These are phyloP conservation scores for Plectosphaerella plurivora DNA, from an alignment of 2,329 filamentous ascomycete species.

Conservation along the genomic window DNA sequence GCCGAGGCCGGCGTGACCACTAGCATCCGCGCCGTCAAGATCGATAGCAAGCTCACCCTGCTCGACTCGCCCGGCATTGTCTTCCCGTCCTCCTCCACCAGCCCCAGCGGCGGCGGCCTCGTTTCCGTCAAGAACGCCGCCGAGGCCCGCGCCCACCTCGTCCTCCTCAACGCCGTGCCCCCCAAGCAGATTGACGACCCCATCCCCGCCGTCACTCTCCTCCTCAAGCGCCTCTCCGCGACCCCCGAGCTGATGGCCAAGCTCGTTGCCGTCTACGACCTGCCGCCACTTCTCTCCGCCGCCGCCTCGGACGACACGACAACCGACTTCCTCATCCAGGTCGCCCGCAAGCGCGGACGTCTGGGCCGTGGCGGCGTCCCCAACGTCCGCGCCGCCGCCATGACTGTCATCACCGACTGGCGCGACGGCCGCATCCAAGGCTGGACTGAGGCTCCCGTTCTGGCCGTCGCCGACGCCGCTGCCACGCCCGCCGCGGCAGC, in stretches of 20 bases:
- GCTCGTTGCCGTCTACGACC: conserved; percentile 77
- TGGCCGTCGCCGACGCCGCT: conserved; percentile 41
- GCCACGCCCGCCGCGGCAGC: conserved; percentile 19
- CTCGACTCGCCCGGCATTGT: conserved; percentile 94
- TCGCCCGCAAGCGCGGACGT: conserved; percentile 86
- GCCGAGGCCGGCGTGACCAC: conserved; percentile 93
- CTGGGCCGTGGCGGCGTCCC: conserved; percentile 86
- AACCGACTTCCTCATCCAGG: conserved; percentile 89
- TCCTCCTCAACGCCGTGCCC: conserved; percentile 86
- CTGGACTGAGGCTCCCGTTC: conserved; percentile 74
- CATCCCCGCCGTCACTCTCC: conserved; percentile 75
- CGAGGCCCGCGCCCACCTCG: conserved; percentile 76
- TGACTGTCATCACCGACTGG: conserved; percentile 95
- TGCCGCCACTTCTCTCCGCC: conserved; percentile 70
- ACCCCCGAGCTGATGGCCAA: conserved; percentile 72
- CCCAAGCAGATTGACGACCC: conserved; percentile 94
- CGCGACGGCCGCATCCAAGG: conserved; percentile 91
- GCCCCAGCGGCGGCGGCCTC: conserved; percentile 30
- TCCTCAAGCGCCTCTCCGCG: conserved; percentile 74
- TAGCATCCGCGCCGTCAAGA: conserved; percentile 81
- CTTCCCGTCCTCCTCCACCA: conserved; percentile 65
- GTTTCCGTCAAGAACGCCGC: conserved; percentile 54
- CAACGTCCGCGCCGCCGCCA: conserved; percentile 81
- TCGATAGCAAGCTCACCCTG: conserved; percentile 89
- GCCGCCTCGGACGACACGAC: conserved; percentile 73